Percentiles rank a stretch among this genome's conserved stretches.
Conservation (phyloP, 208 protist species). For the Leptomonas pyrrhocoris region DNA sequence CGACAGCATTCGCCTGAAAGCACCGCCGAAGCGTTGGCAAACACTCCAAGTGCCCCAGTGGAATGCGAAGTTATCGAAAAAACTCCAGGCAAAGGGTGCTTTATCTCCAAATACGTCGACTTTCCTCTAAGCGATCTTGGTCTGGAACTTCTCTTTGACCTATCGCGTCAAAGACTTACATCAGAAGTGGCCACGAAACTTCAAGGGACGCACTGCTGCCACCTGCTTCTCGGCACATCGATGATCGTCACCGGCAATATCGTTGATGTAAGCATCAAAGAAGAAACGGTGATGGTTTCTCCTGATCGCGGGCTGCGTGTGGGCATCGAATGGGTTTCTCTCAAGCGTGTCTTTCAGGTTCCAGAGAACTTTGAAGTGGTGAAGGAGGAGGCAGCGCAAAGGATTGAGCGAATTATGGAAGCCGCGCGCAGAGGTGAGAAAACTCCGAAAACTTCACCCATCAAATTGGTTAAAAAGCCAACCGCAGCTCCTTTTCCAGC, state of each 20-base stretch:
- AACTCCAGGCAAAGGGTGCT: slow-evolving; percentile 19
- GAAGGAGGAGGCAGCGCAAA: slow-evolving; percentile 7
- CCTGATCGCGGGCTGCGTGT: slow-evolving; percentile 48
- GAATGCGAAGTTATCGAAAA: slow-evolving; percentile 22
- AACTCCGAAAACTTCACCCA: slow-evolving; percentile 16
- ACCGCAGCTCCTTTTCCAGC: background rate
- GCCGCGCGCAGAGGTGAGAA: slow-evolving; percentile 27
- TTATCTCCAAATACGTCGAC: slow-evolving; percentile 30
- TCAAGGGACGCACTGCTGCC: slow-evolving; percentile 50
- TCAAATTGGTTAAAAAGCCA: slow-evolving; percentile 18
- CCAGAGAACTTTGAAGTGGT: slow-evolving; percentile 51
- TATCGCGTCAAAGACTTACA: background rate
- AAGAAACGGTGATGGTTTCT: slow-evolving; percentile 44
- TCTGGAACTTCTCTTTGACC: slow-evolving; percentile 9
- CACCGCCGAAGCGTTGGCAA: background rate
- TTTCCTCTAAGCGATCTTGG: slow-evolving; percentile 27
- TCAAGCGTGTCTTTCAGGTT: slow-evolving; percentile 48
- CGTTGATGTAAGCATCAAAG: slow-evolving; percentile 42
- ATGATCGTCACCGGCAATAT: slow-evolving; percentile 61
- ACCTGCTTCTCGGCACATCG: slow-evolving; percentile 55
- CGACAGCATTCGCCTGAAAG: slow-evolving; percentile 14
- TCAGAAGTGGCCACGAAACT: slow-evolving; percentile 29
- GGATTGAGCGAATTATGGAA: slow-evolving; percentile 31
- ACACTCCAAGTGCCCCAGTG: background rate
- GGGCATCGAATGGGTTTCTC: slow-evolving; percentile 45